A percentile compares a stretch with the other conserved stretches of the same genome.
Evolutionary conservation across 225 moss, liverwort and hornwort genomes (phyloP).

Genomic region (Straminergon stramineum): DNA sequence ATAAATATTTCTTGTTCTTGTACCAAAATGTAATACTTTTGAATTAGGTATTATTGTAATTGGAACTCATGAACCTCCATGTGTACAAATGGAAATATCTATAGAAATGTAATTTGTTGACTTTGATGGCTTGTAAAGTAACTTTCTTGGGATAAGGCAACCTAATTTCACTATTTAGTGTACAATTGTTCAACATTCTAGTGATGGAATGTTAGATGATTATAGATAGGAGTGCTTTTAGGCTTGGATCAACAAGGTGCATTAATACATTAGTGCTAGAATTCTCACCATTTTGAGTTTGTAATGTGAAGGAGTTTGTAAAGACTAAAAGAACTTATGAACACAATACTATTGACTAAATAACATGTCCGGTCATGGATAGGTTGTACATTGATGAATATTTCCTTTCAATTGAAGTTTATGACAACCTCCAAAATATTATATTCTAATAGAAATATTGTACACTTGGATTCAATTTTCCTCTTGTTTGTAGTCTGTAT

Average conservation of each 20-base stretch:
- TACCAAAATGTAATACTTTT: too few relatives aligned
- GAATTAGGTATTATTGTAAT: too few relatives aligned
- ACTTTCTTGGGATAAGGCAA: too few relatives aligned
- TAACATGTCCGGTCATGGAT: not conserved
- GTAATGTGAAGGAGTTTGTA: not conserved
- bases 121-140: too few relatives aligned
- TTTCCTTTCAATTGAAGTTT: not conserved
- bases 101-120: too few relatives aligned
- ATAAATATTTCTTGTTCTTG: too few relatives aligned
- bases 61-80: too few relatives aligned
- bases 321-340: not conserved
- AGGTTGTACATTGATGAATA: not conserved
- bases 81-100: too few relatives aligned
- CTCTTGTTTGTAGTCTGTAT: accelerated
- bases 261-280: not conserved
- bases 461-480: not conserved
- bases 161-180: too few relatives aligned
- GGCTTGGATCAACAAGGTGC: not conserved
- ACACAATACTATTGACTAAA: accelerated
- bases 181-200: not conserved
- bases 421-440: not conserved
- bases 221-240: not conserved
- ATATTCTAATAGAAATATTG: not conserved
- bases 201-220: not conserved
- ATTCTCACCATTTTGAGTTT: not conserved